Conservation (phyloP, 2,329 filamentous ascomycete genomes). For the Sodiomyces alkalinus region DNA sequence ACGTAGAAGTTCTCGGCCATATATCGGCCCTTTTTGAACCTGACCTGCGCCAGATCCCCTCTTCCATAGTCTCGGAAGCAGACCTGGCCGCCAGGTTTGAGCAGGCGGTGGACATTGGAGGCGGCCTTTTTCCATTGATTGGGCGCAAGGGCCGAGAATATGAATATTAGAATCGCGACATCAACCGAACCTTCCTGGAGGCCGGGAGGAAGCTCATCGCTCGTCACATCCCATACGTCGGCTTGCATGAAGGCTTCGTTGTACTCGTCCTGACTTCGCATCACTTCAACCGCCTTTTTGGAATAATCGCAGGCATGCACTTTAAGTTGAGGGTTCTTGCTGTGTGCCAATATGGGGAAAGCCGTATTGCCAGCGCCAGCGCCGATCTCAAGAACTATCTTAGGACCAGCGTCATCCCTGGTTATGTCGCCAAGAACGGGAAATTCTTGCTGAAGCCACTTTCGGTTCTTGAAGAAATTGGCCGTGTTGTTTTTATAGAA, state of each 20-base stretch:
- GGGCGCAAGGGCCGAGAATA: conserved; percentile 85
- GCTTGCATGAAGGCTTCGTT: conserved; percentile 58
- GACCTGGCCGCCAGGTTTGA: conserved; percentile 87
- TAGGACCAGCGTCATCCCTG: conserved; percentile 49
- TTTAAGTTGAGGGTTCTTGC: conserved; percentile 67
- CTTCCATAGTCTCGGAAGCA: conserved; percentile 94
- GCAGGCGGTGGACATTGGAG: conserved; percentile 60
- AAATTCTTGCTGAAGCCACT: conserved; percentile 95
- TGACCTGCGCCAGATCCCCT: conserved; percentile 88
- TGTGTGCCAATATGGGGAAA: conserved; percentile 75
- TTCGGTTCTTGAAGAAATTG: conserved; percentile 98
- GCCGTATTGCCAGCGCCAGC: conserved; percentile 94
- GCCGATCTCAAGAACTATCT: conserved; percentile 74
- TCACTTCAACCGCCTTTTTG: conserved; percentile 86
- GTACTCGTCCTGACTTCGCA: conserved; percentile 68
- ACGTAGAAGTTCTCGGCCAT: conserved; percentile 97
- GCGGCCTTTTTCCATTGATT: conserved; percentile 73
- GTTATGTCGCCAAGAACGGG: conserved; percentile 71
- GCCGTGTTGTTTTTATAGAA: conserved; percentile 97
- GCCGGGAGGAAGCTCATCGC: conserved; percentile 58
- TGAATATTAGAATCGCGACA: conserved; percentile 88
- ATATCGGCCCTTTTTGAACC: conserved; percentile 91
- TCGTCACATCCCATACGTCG: conserved; percentile 87
- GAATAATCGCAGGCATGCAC: conserved; percentile 95
- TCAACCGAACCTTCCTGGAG: conserved; percentile 70